Evolutionary conservation across 1,284 basidiomycete species (phyloP).

Genomic region (Neolentinus lepideus): DNA sequence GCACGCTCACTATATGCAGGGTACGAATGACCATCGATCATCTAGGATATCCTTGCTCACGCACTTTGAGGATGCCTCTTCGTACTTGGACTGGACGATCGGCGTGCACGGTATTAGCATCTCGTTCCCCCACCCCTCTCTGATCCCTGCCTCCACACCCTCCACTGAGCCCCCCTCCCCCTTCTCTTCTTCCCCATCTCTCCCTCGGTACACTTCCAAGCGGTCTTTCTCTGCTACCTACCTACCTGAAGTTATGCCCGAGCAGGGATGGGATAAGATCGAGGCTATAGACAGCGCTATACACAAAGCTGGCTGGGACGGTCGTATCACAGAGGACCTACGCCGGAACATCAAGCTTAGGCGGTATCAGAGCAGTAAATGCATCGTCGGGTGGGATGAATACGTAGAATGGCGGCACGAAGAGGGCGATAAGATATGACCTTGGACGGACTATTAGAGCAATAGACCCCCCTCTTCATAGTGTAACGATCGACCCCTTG

Average conservation of each 20-base stretch:
- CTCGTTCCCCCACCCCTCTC: conserved; percentile 73
- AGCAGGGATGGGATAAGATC: conserved; percentile 90
- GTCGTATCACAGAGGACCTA: conserved; percentile 77
- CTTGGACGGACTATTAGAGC: neutral
- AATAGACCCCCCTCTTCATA: neutral
- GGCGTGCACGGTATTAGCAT: conserved; percentile 93
- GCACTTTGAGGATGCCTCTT: conserved; percentile 80
- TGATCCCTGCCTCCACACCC: conserved; percentile 35
- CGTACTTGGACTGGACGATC: conserved; percentile 89
- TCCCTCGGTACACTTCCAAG: conserved; percentile 46
- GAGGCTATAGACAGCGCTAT: conserved; percentile 90
- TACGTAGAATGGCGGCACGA: conserved; percentile 66
- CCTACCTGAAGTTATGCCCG: conserved; percentile 88
- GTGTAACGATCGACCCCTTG: neutral
- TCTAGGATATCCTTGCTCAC: conserved; percentile 86
- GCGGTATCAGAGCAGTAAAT: conserved; percentile 82
- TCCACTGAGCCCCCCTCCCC: conserved; percentile 60
- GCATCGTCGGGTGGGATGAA: conserved; percentile 67
- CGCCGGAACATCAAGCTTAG: conserved; percentile 72
- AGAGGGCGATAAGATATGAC: conserved; percentile 28
- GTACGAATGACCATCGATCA: neutral
- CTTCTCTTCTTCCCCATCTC: conserved; percentile 52
- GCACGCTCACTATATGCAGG: conserved; percentile 5
- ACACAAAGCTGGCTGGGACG: conserved; percentile 86
- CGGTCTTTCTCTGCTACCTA: conserved; percentile 83